Evolutionary conservation across 441 rosid genomes (phyloP).

Genomic region (Raphanus hybrid): DNA sequence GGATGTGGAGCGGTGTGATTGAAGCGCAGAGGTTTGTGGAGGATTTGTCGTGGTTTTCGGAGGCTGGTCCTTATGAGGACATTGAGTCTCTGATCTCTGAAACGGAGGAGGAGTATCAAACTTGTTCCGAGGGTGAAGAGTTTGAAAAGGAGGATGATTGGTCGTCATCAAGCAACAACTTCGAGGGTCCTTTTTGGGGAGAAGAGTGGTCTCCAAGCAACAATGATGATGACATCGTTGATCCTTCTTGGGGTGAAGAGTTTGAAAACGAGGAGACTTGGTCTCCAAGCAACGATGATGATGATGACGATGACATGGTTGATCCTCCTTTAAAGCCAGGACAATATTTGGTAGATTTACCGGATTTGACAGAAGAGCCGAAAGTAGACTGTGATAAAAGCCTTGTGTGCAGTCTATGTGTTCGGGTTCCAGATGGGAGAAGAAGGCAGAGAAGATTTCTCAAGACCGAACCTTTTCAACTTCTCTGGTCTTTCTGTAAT

Average conservation of each 20-base stretch:
- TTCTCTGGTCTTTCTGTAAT: slow-evolving; percentile 37
- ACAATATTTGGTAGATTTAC: slow-evolving; percentile 47
- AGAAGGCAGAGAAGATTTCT: slow-evolving; percentile 32
- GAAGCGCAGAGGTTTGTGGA: slow-evolving; percentile 27
- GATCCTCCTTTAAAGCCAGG: background rate
- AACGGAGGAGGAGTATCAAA: background rate
- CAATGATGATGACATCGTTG: background rate
- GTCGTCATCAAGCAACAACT: slow-evolving; percentile 26
- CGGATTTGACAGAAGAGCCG: slow-evolving; percentile 74
- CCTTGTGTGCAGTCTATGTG: slow-evolving; percentile 72
- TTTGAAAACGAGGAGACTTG: slow-evolving; percentile 7
- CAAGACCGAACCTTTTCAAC: slow-evolving; percentile 27
- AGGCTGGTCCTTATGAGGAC: slow-evolving; percentile 10
- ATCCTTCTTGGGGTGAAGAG: slow-evolving; percentile 28
- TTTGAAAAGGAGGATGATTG: slow-evolving; percentile 4
- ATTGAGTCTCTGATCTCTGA: slow-evolving; percentile 15
- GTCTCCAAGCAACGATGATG: background rate
- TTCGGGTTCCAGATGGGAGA: slow-evolving; percentile 87
- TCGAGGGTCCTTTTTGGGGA: background rate
- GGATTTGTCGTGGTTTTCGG: slow-evolving; percentile 10
- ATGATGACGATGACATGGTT: background rate
- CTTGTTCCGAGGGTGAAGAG: slow-evolving; percentile 17
- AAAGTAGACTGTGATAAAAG: slow-evolving; percentile 55
- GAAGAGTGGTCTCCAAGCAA: background rate
- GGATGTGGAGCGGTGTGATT: slow-evolving; percentile 26